A percentile compares a stretch with the other conserved stretches of the same genome.
phyloP scores from a whole-genome alignment of 306 rosid genomes.

The Fragaria nilgerrensis region DNA sequence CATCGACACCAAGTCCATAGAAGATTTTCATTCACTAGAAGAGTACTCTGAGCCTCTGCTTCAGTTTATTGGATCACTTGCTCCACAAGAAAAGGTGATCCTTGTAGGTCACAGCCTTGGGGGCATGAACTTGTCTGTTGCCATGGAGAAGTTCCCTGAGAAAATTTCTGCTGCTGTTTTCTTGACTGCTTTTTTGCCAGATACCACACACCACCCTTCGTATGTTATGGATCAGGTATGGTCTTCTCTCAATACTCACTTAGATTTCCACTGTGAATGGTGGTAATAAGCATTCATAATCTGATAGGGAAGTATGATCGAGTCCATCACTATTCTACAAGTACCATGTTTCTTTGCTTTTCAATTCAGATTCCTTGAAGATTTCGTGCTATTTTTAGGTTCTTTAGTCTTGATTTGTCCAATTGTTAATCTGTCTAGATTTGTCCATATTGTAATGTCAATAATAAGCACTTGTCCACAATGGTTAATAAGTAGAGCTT shows the following conservation, averaged over 20 bases:
- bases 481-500: not conserved
- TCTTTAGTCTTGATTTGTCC: no score
- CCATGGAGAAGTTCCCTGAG: conserved; percentile 57
- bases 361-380: not conserved
- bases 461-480: not conserved
- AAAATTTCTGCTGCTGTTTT: conserved; percentile 57
- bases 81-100: conserved; percentile 44
- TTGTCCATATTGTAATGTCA: not conserved
- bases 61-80: conserved; percentile 39
- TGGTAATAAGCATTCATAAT: not conserved
- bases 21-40: conserved; percentile 37
- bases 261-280: not conserved
- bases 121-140: conserved; percentile 60
- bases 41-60: conserved; percentile 58
- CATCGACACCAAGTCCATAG: conserved; percentile 34
- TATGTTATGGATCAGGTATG: conserved; percentile 53
- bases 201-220: conserved; percentile 43
- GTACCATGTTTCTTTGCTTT: not conserved
- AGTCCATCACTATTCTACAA: not conserved
- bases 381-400: not conserved
- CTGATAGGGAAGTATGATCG: not conserved
- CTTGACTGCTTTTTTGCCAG: conserved; percentile 59
- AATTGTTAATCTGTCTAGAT: no score
- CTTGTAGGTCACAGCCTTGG: conserved; percentile 79
- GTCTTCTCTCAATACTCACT: not conserved